Conservation (phyloP, 345 rosid genomes). For the Hibiscus mutabilis region DNA sequence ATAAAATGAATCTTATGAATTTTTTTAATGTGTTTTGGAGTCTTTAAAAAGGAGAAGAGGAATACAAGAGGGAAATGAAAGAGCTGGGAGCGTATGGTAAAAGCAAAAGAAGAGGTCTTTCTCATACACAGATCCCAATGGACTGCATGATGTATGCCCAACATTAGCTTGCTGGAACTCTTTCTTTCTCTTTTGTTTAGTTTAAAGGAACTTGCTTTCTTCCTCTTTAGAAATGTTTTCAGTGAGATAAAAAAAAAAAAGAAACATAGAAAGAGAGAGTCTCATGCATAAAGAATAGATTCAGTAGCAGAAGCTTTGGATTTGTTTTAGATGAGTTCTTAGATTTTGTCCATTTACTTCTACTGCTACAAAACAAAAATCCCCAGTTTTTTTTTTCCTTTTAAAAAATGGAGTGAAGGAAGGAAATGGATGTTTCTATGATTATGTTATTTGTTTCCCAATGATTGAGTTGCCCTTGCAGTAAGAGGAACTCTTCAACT, state of each 20-base stretch:
- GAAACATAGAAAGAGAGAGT: constrained; percentile 25
- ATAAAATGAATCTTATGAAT: background rate
- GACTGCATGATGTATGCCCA: constrained; percentile 60
- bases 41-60: constrained; percentile 9
- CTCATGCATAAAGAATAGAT: constrained; percentile 28
- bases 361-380: constrained; percentile 23
- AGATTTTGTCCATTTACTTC: constrained; percentile 33
- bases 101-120: constrained; percentile 65
- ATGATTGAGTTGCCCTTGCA: constrained; percentile 55
- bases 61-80: background rate
- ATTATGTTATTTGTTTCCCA: constrained; percentile 41
- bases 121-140: constrained; percentile 96
- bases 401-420: too few relatives aligned
- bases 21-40: background rate
- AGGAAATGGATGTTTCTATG: constrained; percentile 10
- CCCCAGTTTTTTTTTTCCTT: background rate
- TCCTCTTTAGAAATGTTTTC: constrained; percentile 36
- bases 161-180: constrained; percentile 55
- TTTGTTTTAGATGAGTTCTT: constrained; percentile 30
- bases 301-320: constrained; percentile 31
- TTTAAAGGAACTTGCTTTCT: constrained; percentile 57
- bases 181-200: constrained; percentile 68
- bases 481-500: constrained; percentile 15
- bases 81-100: constrained; percentile 26
- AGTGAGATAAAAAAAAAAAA: background rate